Percentiles rank a stretch among this genome's conserved stretches.
Evolutionary conservation across 2,329 filamentous ascomycete genomes (phyloP).

Genomic region (Penicillium hordei): DNA sequence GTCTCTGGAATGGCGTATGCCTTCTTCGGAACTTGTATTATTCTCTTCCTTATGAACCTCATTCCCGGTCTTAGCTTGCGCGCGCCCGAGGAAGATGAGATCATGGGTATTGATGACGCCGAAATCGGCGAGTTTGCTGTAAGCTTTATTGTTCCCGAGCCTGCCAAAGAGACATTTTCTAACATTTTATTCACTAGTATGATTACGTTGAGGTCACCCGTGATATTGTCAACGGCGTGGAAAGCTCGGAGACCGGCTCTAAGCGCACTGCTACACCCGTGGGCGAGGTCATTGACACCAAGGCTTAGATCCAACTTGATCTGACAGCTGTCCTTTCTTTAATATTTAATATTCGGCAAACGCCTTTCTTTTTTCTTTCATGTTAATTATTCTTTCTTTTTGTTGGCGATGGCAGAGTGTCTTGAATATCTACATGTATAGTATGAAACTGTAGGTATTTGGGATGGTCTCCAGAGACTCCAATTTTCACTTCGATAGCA

Average conservation of each 20-base stretch:
- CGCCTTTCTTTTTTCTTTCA: not conserved
- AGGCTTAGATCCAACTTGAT: slow-evolving; percentile 20
- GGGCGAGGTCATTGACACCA: slow-evolving; percentile 25
- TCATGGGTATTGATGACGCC: slow-evolving; percentile 81
- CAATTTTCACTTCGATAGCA: not conserved
- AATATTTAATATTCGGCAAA: slow-evolving; percentile 9
- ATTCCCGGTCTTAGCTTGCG: slow-evolving; percentile 75
- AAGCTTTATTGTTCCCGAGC: slow-evolving; percentile 32
- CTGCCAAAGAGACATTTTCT: not conserved
- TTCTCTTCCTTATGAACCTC: slow-evolving; percentile 77
- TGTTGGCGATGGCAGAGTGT: not conserved
- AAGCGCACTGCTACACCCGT: slow-evolving; percentile 34
- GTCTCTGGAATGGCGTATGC: slow-evolving; percentile 74
- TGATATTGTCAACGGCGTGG: slow-evolving; percentile 58
- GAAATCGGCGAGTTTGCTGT: slow-evolving; percentile 91
- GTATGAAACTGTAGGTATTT: not conserved
- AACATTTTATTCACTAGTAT: slow-evolving; percentile 53
- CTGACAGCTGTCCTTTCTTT: slow-evolving; percentile 4
- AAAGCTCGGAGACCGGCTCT: slow-evolving; percentile 28
- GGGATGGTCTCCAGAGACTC: not conserved
- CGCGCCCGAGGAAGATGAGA: slow-evolving; percentile 73
- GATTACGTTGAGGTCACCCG: slow-evolving; percentile 84
- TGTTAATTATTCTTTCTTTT: not conserved
- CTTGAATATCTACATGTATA: not conserved
- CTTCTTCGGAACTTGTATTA: slow-evolving; percentile 73